phyloP scores from a whole-genome alignment of 495 filamentous ascomycete genomes.

The Aspergillus kassunensis region DNA sequence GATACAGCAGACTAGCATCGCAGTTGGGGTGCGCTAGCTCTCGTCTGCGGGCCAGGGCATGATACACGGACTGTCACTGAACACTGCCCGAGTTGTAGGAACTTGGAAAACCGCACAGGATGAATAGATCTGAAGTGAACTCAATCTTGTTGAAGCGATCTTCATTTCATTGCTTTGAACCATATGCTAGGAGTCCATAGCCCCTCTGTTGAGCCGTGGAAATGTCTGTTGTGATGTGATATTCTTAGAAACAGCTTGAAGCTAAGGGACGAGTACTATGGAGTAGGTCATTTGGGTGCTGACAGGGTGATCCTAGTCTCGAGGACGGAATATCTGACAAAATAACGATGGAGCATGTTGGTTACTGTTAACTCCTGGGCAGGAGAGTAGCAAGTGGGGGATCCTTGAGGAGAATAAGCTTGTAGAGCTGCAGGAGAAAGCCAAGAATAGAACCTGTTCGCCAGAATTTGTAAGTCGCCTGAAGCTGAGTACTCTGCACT shows the following conservation, averaged over 20 bases:
- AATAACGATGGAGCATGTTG: too few species aligned
- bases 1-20: too few species aligned
- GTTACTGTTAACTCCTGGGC: too few species aligned
- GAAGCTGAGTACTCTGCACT: background rate
- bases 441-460: slow-evolving; percentile 8
- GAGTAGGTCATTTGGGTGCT: slow-evolving; percentile 9
- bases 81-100: too few species aligned
- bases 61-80: too few species aligned
- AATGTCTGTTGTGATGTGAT: background rate
- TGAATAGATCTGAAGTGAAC: too few species aligned
- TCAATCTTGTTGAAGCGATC: background rate
- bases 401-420: background rate
- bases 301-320: background rate
- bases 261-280: background rate
- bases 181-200: background rate
- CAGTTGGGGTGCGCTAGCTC: too few species aligned
- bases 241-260: slow-evolving; percentile 1
- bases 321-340: too few species aligned
- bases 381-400: background rate
- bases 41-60: too few species aligned
- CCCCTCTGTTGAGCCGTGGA: background rate
- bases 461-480: background rate
- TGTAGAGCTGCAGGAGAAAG: background rate
- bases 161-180: background rate
- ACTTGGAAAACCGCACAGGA: too few species aligned